Evolutionary conservation across 345 rosid genomes (phyloP).

Genomic region (Hibiscus tridactylites): DNA sequence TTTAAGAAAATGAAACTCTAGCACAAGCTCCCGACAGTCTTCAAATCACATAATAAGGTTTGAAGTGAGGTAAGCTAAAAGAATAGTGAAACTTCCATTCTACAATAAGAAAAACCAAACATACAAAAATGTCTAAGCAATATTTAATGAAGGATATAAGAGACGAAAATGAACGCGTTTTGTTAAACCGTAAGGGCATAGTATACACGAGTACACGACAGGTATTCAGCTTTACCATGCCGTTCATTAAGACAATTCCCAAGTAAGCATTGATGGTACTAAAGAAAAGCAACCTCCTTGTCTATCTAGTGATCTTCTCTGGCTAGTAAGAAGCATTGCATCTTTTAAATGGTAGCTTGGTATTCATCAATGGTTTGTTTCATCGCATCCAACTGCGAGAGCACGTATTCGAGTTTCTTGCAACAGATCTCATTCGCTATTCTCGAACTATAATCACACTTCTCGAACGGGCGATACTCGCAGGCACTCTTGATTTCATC

Average conservation of each 20-base stretch:
- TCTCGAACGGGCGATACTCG: constrained; percentile 94
- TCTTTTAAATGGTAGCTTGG: constrained; percentile 16
- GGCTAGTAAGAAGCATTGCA: not conserved
- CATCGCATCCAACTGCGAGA: constrained; percentile 51
- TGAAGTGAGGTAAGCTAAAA: not conserved
- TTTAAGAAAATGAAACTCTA: not conserved
- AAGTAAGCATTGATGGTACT: not conserved
- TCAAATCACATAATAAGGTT: not conserved
- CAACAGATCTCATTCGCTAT: constrained; percentile 74
- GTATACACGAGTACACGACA: not conserved
- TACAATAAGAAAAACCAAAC: not conserved
- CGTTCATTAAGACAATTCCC: not conserved
- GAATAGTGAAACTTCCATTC: not conserved
- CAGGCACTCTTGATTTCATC: constrained; percentile 94
- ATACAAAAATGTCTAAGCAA: not conserved
- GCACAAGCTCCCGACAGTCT: not conserved
- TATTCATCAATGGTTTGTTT: constrained; percentile 37
- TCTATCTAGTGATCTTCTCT: not conserved
- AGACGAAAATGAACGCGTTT: not conserved
- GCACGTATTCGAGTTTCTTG: constrained; percentile 55
- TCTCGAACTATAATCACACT: constrained; percentile 73
- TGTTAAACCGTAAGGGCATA: not conserved
- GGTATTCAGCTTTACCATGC: not conserved
- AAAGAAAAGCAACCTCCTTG: too few relatives aligned
- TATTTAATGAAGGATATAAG: not conserved